Conservation (phyloP, 2,329 filamentous ascomycete species). For the Diplocarpon rosae region DNA sequence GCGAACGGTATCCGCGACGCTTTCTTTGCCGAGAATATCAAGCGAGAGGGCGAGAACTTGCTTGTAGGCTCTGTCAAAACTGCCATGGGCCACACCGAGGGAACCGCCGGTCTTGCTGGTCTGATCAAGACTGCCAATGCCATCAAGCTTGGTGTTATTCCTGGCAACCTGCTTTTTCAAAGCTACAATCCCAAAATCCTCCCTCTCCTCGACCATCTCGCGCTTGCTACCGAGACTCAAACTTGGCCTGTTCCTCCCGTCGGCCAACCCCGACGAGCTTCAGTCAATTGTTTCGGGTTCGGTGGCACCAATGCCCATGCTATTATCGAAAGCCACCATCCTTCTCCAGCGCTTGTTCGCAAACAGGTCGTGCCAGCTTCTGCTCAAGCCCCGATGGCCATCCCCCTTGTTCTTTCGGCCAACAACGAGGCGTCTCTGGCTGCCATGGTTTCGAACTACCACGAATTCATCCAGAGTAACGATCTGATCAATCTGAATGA, state of each 20-base stretch:
- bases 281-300: constrained; percentile 24
- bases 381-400: constrained; percentile 3
- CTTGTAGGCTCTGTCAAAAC: constrained; percentile 21
- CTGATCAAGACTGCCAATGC: constrained; percentile 21
- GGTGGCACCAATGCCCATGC: constrained; percentile 21
- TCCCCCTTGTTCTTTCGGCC: constrained; percentile 7
- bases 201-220: constrained; percentile 11
- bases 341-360: constrained; percentile 45
- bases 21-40: constrained; percentile 6
- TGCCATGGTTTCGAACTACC: constrained; percentile 6
- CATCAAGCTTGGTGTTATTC: constrained; percentile 28
- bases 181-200: constrained; percentile 17
- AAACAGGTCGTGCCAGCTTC: constrained; percentile 4
- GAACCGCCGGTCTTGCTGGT: constrained; percentile 17
- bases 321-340: constrained; percentile 29
- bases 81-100: constrained; percentile 23
- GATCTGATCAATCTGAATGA: constrained; percentile 7
- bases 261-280: constrained; percentile 12
- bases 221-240: constrained; percentile 6
- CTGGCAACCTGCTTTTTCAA: constrained; percentile 16
- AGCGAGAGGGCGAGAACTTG: constrained; percentile 4
- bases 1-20: constrained; percentile 7
- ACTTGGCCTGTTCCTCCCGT: constrained; percentile 13
- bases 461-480: constrained; percentile 5
- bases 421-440: constrained; percentile 8